phyloP scores from a whole-genome alignment of 2,329 filamentous ascomycete species.

The Metarhizium guizhouense region DNA sequence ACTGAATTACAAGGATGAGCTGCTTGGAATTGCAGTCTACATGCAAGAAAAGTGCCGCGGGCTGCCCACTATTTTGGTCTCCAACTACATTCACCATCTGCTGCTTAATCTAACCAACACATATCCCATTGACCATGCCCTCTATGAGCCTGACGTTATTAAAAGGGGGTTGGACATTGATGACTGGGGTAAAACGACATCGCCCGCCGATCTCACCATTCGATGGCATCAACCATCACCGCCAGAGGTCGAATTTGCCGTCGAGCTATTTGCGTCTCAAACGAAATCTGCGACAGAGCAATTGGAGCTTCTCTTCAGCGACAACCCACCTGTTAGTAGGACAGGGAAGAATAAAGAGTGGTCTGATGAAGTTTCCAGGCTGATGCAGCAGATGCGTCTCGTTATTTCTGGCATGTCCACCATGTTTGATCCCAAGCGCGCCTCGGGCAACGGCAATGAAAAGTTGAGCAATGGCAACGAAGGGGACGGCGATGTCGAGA shows the following conservation, averaged over 20 bases:
- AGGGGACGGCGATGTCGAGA: conserved; percentile 44
- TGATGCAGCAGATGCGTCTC: conserved; percentile 80
- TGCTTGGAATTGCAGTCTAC: conserved; percentile 85
- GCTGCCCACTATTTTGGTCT: conserved; percentile 89
- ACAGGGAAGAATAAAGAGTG: conserved; percentile 97
- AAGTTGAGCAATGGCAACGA: conserved; percentile 37
- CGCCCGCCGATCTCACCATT: conserved; percentile 69
- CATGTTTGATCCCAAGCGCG: conserved; percentile 73
- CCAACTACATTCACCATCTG: conserved; percentile 95
- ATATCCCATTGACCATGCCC: conserved; percentile 80
- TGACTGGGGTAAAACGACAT: conserved; percentile 77
- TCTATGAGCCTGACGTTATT: conserved; percentile 75
- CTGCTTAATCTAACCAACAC: conserved; percentile 90
- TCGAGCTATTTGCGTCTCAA: conserved; percentile 81
- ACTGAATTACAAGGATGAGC: conserved; percentile 76
- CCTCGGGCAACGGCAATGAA: conserved; percentile 42
- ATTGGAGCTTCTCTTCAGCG: conserved; percentile 70
- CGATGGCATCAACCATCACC: conserved; percentile 82
- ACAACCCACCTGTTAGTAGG: conserved; percentile 72
- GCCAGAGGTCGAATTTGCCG: conserved; percentile 78
- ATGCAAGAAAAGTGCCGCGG: conserved; percentile 96
- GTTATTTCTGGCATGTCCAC: conserved; percentile 83
- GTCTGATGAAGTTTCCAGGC: conserved; percentile 92
- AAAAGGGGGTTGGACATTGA: conserved; percentile 61
- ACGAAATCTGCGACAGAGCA: conserved; percentile 66